phyloP scores from a whole-genome alignment of 805 yeast genomes.

The Ogataea trehaloabstinens region DNA sequence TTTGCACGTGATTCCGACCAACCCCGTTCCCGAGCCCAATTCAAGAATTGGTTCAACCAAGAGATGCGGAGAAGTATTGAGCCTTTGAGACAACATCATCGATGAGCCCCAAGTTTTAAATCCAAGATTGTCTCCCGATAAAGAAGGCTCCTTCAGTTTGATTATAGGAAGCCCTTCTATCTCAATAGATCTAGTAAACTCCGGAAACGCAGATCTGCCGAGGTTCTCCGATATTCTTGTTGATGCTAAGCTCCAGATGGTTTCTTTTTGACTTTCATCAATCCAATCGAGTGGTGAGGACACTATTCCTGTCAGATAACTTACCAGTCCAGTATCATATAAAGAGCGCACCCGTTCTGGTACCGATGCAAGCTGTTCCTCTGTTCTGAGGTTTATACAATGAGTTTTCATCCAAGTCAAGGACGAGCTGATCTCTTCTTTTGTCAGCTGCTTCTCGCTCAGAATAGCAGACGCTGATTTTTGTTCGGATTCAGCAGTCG shows the following conservation, averaged over 20 bases:
- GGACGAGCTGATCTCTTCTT: slow-evolving; percentile 25
- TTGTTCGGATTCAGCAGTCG: slow-evolving; percentile 8
- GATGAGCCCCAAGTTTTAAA: slow-evolving; percentile 97
- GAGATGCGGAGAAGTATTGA: slow-evolving; percentile 32
- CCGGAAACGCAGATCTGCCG: slow-evolving; percentile 82
- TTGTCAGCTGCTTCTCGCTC: slow-evolving; percentile 33
- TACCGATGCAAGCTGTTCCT: slow-evolving; percentile 5
- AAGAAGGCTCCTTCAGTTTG: slow-evolving; percentile 71
- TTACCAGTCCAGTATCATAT: slow-evolving; percentile 34
- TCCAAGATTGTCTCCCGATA: slow-evolving; percentile 85
- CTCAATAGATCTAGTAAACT: slow-evolving; percentile 57
- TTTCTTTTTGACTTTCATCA: slow-evolving; percentile 33
- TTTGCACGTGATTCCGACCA: slow-evolving; percentile 73
- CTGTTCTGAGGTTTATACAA: slow-evolving; percentile 34
- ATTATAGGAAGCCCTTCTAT: slow-evolving; percentile 36
- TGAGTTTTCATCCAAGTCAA: slow-evolving; percentile 43
- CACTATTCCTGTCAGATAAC: slow-evolving; percentile 48
- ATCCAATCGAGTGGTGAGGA: slow-evolving; percentile 51
- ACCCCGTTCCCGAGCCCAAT: slow-evolving; percentile 95
- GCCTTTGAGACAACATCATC: slow-evolving; percentile 57
- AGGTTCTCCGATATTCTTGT: slow-evolving; percentile 72
- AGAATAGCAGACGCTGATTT: slow-evolving; percentile 22
- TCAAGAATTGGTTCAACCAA: slow-evolving; percentile 50
- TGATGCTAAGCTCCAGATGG: slow-evolving; percentile 56
- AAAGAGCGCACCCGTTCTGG: slow-evolving; percentile 5